Conservation (phyloP, 345 rosid species). For the Eucalyptus regnans region DNA sequence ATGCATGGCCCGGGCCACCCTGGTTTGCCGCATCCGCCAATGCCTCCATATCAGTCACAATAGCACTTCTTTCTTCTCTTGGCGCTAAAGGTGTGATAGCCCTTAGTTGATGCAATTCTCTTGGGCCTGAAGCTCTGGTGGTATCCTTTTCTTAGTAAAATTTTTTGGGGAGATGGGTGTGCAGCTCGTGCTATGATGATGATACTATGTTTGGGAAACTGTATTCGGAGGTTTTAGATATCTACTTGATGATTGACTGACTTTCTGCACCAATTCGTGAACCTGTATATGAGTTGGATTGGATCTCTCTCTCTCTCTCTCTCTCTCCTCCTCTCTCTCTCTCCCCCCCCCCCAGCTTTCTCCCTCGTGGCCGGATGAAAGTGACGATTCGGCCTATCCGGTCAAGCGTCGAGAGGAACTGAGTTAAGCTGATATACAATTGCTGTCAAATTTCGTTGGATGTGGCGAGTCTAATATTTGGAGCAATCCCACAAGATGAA, state of each 20-base stretch:
- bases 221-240: neutral
- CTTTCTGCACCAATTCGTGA: neutral
- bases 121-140: neutral
- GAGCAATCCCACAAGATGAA: neutral
- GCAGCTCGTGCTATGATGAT: neutral
- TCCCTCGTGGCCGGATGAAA: neutral
- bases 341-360: rapidly evolving
- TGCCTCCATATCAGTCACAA: slow-evolving; percentile 18
- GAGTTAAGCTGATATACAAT: neutral
- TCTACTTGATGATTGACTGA: neutral
- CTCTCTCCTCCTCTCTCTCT: neutral
- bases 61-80: neutral
- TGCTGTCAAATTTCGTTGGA: neutral
- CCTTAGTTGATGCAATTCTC: neutral
- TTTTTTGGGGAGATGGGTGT: neutral
- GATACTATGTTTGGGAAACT: neutral
- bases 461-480: neutral
- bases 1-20: slow-evolving; percentile 38
- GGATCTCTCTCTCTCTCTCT: neutral
- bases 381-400: neutral
- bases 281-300: neutral
- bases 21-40: slow-evolving; percentile 14
- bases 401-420: neutral
- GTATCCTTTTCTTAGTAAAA: neutral
- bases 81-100: neutral